These are phyloP conservation scores for Rhizoclosmatium globosum DNA, from an alignment of 192 early-diverging fungal species.

Conservation along the genomic window DNA sequence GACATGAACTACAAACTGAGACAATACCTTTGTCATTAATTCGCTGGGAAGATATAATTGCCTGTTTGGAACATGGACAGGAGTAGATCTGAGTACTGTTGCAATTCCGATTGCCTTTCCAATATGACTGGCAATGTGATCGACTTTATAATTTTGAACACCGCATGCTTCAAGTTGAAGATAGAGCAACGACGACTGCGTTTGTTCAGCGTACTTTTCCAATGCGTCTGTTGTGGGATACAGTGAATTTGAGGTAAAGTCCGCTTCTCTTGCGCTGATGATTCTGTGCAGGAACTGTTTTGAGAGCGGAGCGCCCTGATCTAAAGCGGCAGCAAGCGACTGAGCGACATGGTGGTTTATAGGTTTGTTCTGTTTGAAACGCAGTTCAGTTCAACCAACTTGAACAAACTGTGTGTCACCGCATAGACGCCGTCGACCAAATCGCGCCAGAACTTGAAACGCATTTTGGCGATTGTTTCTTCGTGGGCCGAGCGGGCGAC, in stretches of 20 bases:
- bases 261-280: slow-evolving; percentile 34
- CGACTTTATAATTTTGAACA: slow-evolving; percentile 79
- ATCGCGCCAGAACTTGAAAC: slow-evolving; percentile 91
- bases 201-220: slow-evolving; percentile 90
- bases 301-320: slow-evolving; percentile 74
- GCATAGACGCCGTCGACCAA: slow-evolving; percentile 67
- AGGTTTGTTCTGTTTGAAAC: neutral
- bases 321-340: slow-evolving; percentile 68
- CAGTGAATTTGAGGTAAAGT: slow-evolving; percentile 69
- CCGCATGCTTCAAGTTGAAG: slow-evolving; percentile 88
- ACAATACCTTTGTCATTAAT: slow-evolving; percentile 75
- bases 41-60: slow-evolving; percentile 79
- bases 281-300: slow-evolving; percentile 29
- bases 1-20: neutral
- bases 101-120: slow-evolving; percentile 89
- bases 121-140: slow-evolving; percentile 90
- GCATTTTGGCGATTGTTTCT: slow-evolving; percentile 77
- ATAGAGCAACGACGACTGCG: slow-evolving; percentile 86
- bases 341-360: slow-evolving; percentile 74
- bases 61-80: slow-evolving; percentile 73
- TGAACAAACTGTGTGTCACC: neutral
- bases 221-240: slow-evolving; percentile 79
- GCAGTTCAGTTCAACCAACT: slow-evolving; percentile 31
- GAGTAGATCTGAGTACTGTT: slow-evolving; percentile 76
- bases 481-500: slow-evolving; percentile 49